phyloP scores from a whole-genome alignment of 192 early-diverging fungal genomes.

The Borealophlyctis nickersoniae region DNA sequence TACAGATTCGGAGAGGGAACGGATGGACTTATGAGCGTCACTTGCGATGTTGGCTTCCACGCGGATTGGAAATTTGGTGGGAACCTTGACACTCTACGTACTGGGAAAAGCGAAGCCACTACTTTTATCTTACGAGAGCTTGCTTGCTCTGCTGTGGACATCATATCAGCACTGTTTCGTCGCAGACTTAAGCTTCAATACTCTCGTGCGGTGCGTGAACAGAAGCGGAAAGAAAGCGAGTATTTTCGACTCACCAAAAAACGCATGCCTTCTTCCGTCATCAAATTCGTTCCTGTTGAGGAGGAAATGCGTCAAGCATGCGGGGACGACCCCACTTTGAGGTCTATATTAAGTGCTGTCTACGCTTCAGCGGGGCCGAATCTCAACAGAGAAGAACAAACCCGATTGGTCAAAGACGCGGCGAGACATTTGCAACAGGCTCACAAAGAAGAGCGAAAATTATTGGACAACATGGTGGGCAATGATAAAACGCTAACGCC shows the following conservation, averaged over 20 bases:
- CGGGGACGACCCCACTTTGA: slow-evolving; percentile 33
- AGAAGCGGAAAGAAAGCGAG: slow-evolving; percentile 22
- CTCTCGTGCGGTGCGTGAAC: background rate
- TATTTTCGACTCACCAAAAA: slow-evolving; percentile 36
- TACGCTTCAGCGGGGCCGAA: slow-evolving; percentile 24
- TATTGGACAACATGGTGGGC: slow-evolving; percentile 7
- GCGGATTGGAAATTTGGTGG: background rate
- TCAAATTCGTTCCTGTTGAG: slow-evolving; percentile 10
- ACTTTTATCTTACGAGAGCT: too few species aligned
- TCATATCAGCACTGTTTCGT: slow-evolving; percentile 20
- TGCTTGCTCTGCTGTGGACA: background rate
- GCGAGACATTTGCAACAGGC: slow-evolving; percentile 11
- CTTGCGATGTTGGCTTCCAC: slow-evolving; percentile 32
- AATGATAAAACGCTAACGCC: background rate
- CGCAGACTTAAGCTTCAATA: slow-evolving; percentile 29
- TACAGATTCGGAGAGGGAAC: slow-evolving; percentile 25
- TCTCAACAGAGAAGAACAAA: slow-evolving; percentile 16
- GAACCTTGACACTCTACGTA: background rate
- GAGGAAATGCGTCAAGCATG: slow-evolving; percentile 14
- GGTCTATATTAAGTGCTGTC: slow-evolving; percentile 19
- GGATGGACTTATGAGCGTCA: slow-evolving; percentile 21
- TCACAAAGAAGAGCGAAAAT: slow-evolving; percentile 19
- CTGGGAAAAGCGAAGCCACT: background rate
- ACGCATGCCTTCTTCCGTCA: background rate
- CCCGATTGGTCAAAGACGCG: slow-evolving; percentile 17